Evolutionary conservation across 73 alveolate species (phyloP), one percentile per base, ranked within the genome.

Genomic region (Paramecium sonneborni): DNA sequence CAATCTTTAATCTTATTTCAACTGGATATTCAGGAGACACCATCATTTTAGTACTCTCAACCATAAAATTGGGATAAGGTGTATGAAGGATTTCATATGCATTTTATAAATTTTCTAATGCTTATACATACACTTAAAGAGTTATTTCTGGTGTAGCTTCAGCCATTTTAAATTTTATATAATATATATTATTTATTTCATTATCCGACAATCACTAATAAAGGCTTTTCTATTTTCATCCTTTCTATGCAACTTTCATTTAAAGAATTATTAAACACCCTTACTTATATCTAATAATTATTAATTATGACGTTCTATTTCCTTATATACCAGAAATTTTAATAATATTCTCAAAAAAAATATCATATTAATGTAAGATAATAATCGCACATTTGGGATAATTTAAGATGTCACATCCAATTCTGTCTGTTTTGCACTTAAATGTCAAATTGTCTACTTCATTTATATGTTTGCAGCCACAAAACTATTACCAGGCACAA

Each of bases 21-120:
- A 74, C 58, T 38, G 87, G 87, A 38, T 30, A 35, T 24, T 74
- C 87, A 35, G 87, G 87, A 74, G 67, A 35, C 56, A 74, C 87
- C 39, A 74, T 24, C 56, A 74, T 21, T 74, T 74, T 74, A 4
- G 57, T 35, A 43, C 67, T 74, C 24, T 74, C 87, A 35, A 74
- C 87, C 87, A 74, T 35, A 74, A 74, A 74, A 43, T 74, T 35
- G 46, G 39, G 39, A 74, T 74, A 74, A 10, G 87, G 87, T 5
- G 87, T 35, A 4, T 28, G 46, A 18, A 74, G 58, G 56, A 74
- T 74, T 32, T 74, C 58, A 21, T 74, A 38, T 14, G 87, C 87
- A 28, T 74, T 74, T 38, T 74, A 14, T 24, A 74, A 74, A 74
- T 74, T 43, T 21, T 74, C 67, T 43, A 74, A 20, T 28, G 87